Base-by-base conservation (phyloP, 179 eudicot genomes). In the Vitellaria paradoxa region DNA sequence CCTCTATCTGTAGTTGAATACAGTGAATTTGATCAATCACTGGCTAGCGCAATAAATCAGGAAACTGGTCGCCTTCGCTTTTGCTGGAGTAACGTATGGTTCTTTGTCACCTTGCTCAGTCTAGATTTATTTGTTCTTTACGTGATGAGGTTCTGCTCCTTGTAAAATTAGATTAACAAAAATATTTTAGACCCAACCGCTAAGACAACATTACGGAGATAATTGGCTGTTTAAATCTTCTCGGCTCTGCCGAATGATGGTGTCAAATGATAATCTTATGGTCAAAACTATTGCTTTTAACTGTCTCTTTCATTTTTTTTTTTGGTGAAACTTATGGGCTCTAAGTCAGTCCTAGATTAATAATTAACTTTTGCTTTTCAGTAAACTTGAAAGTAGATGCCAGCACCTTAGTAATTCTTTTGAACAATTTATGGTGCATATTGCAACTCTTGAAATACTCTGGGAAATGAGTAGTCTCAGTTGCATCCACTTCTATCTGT, bases 41-140 rank as follows among this genome's bases (percentile, higher is more conserved):
- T 96, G 75, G 92, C 99, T 59, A 91, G 91, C 86, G 93, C 84
- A 78, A 87, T 93, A 65, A 93, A 96, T 79, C 99, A 96, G 81
- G 82, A 81, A 89, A 91, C 99, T 75, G 98, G 98, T 62, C 92
- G 99, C 52, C 99, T 96, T 84, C 99, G 96, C 74, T 96, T 80
- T 81, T 96, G 99, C 78, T 93, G 99, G 99, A 93, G 99, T 88
- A 96, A 91, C 86, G 99, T 96, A 95, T 78, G 63, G 69, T 70
- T 74, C 72, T 42, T 68, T 23, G 12, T 65, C 45, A 64, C 21
- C 74, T 52, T 64, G 52, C n/a, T 49, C 45, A 40, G 37, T 77
- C 72, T 74, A 70, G 21, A 30, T 15, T 70, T 72, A 66, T 65
- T 30, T 45, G 40, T 50, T 13, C 15, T 70, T 49, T 9, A 52